Conservation (phyloP, 202 grass and related monocot genomes). For the Cymbopogon flexuosus region DNA sequence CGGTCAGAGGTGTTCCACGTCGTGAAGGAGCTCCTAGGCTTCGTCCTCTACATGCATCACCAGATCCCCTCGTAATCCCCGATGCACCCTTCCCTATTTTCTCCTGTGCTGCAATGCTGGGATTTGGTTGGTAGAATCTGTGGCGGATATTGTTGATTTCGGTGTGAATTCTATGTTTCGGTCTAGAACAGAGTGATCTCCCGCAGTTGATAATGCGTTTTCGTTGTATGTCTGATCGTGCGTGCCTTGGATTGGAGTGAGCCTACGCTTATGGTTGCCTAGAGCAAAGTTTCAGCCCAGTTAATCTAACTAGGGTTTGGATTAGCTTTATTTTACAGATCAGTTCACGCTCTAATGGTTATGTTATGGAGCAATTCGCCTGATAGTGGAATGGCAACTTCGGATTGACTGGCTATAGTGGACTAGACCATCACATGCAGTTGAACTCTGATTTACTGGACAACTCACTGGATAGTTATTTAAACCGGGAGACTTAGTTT, state of each 20-base stretch:
- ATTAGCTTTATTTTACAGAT: background rate
- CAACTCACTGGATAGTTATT: background rate
- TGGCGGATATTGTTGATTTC: background rate
- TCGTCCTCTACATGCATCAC: constrained; percentile 92
- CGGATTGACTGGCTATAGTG: background rate
- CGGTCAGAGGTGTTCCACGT: constrained; percentile 78
- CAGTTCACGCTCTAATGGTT: background rate
- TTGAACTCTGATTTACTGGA: background rate
- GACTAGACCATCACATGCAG: background rate
- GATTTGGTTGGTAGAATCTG: background rate
- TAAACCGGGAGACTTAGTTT: background rate
- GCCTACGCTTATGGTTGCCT: background rate
- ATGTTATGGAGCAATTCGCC: background rate
- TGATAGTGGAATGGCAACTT: background rate
- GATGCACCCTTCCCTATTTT: background rate
- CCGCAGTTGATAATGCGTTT: background rate
- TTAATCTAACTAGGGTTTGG: background rate
- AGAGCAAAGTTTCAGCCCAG: background rate
- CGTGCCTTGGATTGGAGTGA: background rate
- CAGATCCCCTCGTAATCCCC: constrained; percentile 82
- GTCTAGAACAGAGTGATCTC: background rate
- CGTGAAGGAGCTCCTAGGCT: constrained; percentile 81
- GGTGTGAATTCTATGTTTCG: background rate
- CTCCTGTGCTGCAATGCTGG: background rate
- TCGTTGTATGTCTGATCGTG: background rate